Evolutionary conservation across 2,329 filamentous ascomycete genomes (phyloP).

Genomic region (Diaporthe sp.): DNA sequence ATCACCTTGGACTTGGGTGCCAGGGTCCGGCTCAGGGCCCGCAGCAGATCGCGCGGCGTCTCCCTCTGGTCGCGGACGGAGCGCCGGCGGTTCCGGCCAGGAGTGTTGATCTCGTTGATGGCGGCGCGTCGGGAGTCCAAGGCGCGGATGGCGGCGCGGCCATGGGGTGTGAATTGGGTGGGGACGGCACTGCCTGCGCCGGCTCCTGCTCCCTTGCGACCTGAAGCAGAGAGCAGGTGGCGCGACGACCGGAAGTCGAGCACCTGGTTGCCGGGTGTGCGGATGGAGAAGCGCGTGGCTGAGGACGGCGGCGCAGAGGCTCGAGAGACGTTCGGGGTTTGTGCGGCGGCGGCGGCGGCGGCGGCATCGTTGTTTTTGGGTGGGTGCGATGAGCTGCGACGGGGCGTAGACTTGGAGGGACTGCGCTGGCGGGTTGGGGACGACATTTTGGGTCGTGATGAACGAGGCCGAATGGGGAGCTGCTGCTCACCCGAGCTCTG

Average conservation of each 20-base stretch:
- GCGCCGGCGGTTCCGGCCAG: slow-evolving; percentile 69
- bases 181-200: slow-evolving; percentile 34
- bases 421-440: slow-evolving; percentile 26
- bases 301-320: slow-evolving; percentile 55
- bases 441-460: slow-evolving; percentile 35
- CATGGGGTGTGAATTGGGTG: slow-evolving; percentile 67
- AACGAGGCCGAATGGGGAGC: slow-evolving; percentile 38
- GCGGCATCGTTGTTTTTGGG: not conserved
- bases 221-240: slow-evolving; percentile 61
- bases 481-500: slow-evolving; percentile 39
- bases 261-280: slow-evolving; percentile 57
- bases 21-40: slow-evolving; percentile 67
- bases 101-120: slow-evolving; percentile 72
- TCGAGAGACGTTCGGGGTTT: slow-evolving; percentile 25
- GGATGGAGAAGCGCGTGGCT: slow-evolving; percentile 54
- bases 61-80: slow-evolving; percentile 70
- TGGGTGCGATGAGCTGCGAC: slow-evolving; percentile 40
- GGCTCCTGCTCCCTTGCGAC: slow-evolving; percentile 55
- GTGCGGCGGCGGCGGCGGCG: not conserved
- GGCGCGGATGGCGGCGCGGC: slow-evolving; percentile 70
- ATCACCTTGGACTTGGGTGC: slow-evolving; percentile 63
- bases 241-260: slow-evolving; percentile 51
- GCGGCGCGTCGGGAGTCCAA: slow-evolving; percentile 72
- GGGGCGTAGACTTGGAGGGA: slow-evolving; percentile 33
- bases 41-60: slow-evolving; percentile 67